These are phyloP conservation scores for Xylaria intraflava DNA, from an alignment of 495 filamentous ascomycete species.

Conservation along the genomic window DNA sequence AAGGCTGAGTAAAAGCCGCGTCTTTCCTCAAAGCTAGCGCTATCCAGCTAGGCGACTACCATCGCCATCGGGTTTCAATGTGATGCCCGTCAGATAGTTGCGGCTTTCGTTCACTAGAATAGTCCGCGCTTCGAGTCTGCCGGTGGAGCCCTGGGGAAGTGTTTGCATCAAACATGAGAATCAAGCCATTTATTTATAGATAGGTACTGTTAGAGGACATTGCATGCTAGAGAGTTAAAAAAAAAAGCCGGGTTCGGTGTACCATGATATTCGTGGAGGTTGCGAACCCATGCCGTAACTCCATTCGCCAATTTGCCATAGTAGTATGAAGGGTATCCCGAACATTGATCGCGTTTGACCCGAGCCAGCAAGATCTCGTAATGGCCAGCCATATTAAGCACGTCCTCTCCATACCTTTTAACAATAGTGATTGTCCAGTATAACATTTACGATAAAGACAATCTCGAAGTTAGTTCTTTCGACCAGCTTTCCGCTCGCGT, in stretches of 20 bases:
- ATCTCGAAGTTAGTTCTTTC: neutral
- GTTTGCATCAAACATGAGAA: neutral
- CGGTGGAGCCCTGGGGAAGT: neutral
- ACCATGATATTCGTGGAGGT: neutral
- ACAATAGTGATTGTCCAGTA: neutral
- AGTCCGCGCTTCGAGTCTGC: neutral
- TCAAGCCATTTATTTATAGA: neutral
- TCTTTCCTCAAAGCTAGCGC: neutral
- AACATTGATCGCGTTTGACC: neutral
- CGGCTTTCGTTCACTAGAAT: neutral
- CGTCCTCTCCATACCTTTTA: neutral
- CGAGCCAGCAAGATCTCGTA: neutral
- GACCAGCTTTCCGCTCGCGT: neutral
- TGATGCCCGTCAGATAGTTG: neutral
- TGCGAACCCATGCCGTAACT: neutral
- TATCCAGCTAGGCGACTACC: neutral
- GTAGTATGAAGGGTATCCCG: neutral
- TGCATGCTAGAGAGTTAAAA: neutral
- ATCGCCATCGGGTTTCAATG: too few species aligned
- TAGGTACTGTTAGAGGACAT: neutral
- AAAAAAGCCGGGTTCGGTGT: neutral
- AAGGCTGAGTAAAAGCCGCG: conserved; percentile 37
- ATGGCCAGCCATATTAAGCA: neutral
- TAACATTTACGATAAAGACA: neutral
- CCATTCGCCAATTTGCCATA: neutral